Base-by-base conservation (phyloP, 805 yeast species). In the Saccharomycopsis amapae region DNA sequence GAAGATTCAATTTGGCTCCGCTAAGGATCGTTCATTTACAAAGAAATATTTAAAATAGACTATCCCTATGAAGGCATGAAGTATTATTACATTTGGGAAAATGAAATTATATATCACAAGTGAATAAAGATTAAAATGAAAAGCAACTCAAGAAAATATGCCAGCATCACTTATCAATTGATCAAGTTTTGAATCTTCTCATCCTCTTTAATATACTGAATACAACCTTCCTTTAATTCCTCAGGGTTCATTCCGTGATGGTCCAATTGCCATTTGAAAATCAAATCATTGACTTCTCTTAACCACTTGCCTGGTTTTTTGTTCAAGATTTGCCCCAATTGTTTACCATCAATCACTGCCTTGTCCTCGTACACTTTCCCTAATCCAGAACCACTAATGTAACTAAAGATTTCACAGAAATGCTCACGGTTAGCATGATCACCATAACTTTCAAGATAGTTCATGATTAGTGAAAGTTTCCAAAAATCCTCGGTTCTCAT, bases 241-340 rank as follows among this genome's bases (percentile, higher is more conserved):
- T 9, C 15, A 31, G 9, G 6, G 17, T n/a, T 9, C 6, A n/a
- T 13, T 13, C 17, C 18, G 4, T 19, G 15, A 55, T 87, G 62
- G 52, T 81, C 88, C 45, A 89, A 65, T 63, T 89, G 96, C 88
- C 89, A 85, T 17, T 69, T 62, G 26, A 86, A 60, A 4, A 85
- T 69, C 38, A 71, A 62, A 5, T 76, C 76, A 48, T 77, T 72
- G 6, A 79, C 62, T 6, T 62, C 62, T 6, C 76, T 69, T 73
- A 90, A 69, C 96, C 97, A 88, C 4, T 89, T 88, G 0, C 98
- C 98, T 0, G 90, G 85, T 57, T 81, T 83, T 45, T 68, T 66
- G 19, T 69, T 63, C 24, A 84, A 61, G 18, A 67, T 61, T 36
- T 66, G 62, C 42, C 73, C 65, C 38, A 90, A 61, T 38, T 75